A percentile compares a stretch with the other conserved stretches of the same genome.
phyloP scores from a whole-genome alignment of 257 asterid species.

The Vinca minor region DNA sequence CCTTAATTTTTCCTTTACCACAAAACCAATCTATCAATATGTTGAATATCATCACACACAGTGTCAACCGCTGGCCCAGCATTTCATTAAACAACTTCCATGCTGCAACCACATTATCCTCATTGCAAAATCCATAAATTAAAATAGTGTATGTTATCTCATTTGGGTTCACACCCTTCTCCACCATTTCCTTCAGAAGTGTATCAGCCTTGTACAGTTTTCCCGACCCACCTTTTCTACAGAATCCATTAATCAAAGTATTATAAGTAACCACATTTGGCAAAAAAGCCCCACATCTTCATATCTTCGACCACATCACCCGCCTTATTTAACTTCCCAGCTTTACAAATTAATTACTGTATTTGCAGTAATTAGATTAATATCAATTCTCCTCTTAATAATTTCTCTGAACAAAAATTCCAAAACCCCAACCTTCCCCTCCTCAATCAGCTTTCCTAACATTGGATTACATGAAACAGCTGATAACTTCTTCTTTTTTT shows the following conservation, averaged over 20 bases:
- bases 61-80: slow-evolving; percentile 46
- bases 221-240: slow-evolving; percentile 68
- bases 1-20: slow-evolving; percentile 44
- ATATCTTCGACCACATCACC: slow-evolving; percentile 69
- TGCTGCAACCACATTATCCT: slow-evolving; percentile 48
- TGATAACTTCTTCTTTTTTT: slow-evolving; percentile 55
- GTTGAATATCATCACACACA: slow-evolving; percentile 48
- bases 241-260: slow-evolving; percentile 56
- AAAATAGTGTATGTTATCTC: slow-evolving; percentile 60
- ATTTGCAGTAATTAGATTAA: slow-evolving; percentile 48
- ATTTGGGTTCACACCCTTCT: slow-evolving; percentile 40
- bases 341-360: slow-evolving; percentile 65
- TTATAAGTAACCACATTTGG: slow-evolving; percentile 73
- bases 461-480: slow-evolving; percentile 49
- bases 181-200: slow-evolving; percentile 67
- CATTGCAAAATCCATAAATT: slow-evolving; percentile 75
- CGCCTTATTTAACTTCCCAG: slow-evolving; percentile 69
- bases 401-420: slow-evolving; percentile 67
- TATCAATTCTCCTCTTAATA: slow-evolving; percentile 55
- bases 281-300: slow-evolving; percentile 47
- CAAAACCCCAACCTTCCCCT: slow-evolving; percentile 33
- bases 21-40: slow-evolving; percentile 61
- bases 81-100: slow-evolving; percentile 56
- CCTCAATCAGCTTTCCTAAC: slow-evolving; percentile 44
- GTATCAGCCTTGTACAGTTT: slow-evolving; percentile 62